A percentile compares a stretch with the other conserved stretches of the same genome.
phyloP scores from a whole-genome alignment of 1,284 basidiomycete genomes.

The Austroboletus olivaceoglutinosus region DNA sequence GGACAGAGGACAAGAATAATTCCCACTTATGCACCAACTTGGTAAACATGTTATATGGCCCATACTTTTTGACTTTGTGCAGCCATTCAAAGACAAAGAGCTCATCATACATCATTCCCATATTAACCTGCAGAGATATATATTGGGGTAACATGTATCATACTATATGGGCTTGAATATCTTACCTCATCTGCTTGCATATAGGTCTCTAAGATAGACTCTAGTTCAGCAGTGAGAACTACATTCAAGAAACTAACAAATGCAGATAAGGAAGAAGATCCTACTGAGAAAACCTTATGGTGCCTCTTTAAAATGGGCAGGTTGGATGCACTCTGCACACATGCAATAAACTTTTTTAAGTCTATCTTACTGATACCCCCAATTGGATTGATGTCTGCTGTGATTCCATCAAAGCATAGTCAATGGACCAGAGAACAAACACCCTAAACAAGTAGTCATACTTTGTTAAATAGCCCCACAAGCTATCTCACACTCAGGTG shows the following conservation, averaged over 20 bases:
- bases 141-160: too few relatives aligned
- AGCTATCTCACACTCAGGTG: constrained; percentile 41
- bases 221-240: constrained; percentile 92
- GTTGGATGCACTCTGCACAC: constrained; percentile 76
- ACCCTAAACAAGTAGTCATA: constrained; percentile 86
- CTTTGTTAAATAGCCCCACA: constrained; percentile 96
- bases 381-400: constrained; percentile 97
- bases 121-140: constrained; percentile 68
- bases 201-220: constrained; percentile 92
- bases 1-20: constrained; percentile 68
- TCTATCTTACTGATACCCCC: constrained; percentile 98
- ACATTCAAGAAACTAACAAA: constrained; percentile 80
- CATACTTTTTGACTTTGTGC: constrained; percentile 95
- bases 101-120: constrained; percentile 99
- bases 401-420: neutral
- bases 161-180: neutral
- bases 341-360: constrained; percentile 93
- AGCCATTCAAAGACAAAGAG: constrained; percentile 91
- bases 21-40: constrained; percentile 96
- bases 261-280: too few relatives aligned
- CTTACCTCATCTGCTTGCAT: constrained; percentile 92
- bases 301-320: constrained; percentile 82
- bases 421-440: neutral
- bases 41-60: constrained; percentile 95
- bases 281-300: constrained; percentile 19